Evolutionary conservation across 306 rosid species (phyloP).

Genomic region (Sindora glabra): DNA sequence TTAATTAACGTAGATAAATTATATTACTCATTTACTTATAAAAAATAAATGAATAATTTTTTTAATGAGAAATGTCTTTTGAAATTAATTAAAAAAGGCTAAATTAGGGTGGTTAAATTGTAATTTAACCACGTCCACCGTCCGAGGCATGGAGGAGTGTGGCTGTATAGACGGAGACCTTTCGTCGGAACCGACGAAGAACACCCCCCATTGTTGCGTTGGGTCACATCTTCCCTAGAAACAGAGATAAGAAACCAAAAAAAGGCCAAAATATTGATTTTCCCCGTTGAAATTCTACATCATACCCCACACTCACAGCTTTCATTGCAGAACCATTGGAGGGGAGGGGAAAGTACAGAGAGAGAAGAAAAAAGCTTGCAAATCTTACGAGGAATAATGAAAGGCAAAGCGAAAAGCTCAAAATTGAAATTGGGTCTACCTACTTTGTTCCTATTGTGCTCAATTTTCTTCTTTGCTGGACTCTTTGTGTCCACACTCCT

Average conservation of each 20-base stretch:
- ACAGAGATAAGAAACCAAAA: slow-evolving; percentile 3
- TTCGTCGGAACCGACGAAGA: background rate
- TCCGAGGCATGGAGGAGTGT: no score
- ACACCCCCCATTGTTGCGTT: slow-evolving; percentile 12
- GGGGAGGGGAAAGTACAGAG: background rate
- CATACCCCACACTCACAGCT: background rate
- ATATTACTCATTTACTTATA: no score
- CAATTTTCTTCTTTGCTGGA: slow-evolving; percentile 12
- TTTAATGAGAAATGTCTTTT: no score
- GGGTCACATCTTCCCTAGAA: slow-evolving; percentile 2
- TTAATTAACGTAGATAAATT: no score
- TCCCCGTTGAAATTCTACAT: background rate
- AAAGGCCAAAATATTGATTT: background rate
- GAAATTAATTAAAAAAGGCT: no score
- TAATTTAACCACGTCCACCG: no score
- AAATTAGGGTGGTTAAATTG: no score
- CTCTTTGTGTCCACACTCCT: slow-evolving; percentile 12
- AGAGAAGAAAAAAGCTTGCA: background rate
- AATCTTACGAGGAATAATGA: slow-evolving; percentile 2
- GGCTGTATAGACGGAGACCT: background rate
- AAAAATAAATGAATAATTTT: no score
- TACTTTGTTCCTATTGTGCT: background rate
- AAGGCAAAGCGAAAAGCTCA: slow-evolving; percentile 7
- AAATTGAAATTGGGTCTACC: slow-evolving; percentile 14
- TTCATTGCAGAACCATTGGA: background rate